phyloP scores from a whole-genome alignment of 2,329 filamentous ascomycete genomes.

The Ophiostoma himal-ulmi region DNA sequence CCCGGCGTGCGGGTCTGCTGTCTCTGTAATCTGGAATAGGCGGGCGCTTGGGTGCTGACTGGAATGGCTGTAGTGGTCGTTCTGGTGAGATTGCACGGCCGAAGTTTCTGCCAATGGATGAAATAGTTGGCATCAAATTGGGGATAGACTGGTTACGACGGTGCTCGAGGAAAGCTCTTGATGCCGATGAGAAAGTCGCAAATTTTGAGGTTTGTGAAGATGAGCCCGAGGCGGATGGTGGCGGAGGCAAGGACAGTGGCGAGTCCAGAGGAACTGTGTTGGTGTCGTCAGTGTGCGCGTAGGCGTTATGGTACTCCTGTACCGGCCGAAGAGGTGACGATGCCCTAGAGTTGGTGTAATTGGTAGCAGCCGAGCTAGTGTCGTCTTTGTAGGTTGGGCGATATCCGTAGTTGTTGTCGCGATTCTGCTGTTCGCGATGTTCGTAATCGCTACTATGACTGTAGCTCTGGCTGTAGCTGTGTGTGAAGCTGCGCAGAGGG shows the following conservation, averaged over 20 bases:
- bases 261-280: constrained; percentile 15
- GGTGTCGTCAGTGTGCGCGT: constrained; percentile 29
- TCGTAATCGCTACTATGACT: constrained; percentile 9
- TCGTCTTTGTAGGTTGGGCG: constrained; percentile 18
- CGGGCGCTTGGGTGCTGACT: constrained; percentile 10
- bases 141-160: constrained; percentile 36
- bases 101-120: constrained; percentile 24
- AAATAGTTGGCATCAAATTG: constrained; percentile 32
- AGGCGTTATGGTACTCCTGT: constrained; percentile 34
- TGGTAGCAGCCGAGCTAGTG: constrained; percentile 14
- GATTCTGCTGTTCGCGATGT: background rate
- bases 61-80: constrained; percentile 14
- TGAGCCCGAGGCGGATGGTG: constrained; percentile 15
- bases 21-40: constrained; percentile 26
- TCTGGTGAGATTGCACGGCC: constrained; percentile 27
- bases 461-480: constrained; percentile 19
- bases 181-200: constrained; percentile 24
- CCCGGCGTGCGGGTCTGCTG: constrained; percentile 16
- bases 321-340: constrained; percentile 26
- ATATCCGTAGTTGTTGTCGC: constrained; percentile 24
- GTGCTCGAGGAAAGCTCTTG: constrained; percentile 29
- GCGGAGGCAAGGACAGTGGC: constrained; percentile 11
- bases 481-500: background rate
- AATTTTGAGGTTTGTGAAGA: constrained; percentile 20
- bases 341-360: constrained; percentile 11